Evolutionary conservation across 2,329 filamentous ascomycete genomes (phyloP).

Genomic region (Septoria petroselini): DNA sequence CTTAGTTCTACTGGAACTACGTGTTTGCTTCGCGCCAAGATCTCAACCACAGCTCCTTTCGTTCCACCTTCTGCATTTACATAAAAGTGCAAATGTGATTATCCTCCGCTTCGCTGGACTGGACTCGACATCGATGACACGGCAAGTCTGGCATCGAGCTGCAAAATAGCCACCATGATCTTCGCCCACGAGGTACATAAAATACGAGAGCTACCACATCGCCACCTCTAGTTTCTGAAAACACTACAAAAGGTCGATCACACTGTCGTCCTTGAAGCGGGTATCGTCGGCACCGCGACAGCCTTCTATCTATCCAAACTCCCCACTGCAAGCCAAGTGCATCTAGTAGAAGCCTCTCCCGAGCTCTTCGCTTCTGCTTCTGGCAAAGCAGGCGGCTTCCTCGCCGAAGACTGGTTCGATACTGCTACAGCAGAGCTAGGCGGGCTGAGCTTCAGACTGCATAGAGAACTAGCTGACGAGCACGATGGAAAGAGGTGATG

Average conservation of each 20-base stretch:
- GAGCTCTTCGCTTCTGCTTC: slow-evolving; percentile 70
- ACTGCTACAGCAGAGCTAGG: slow-evolving; percentile 55
- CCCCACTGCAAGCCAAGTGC: slow-evolving; percentile 42
- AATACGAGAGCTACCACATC: background rate
- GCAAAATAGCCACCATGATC: no score
- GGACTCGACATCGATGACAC: no score
- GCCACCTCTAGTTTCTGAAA: background rate
- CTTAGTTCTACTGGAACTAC: no score
- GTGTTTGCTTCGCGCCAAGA: no score
- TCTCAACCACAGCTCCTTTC: no score
- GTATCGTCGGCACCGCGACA: slow-evolving; percentile 67
- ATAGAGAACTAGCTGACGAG: slow-evolving; percentile 60
- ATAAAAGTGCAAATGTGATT: no score
- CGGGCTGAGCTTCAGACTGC: slow-evolving; percentile 66
- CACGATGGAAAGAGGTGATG: slow-evolving; percentile 57
- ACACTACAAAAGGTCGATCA: background rate
- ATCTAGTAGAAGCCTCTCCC: slow-evolving; percentile 57
- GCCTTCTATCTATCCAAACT: slow-evolving; percentile 66
- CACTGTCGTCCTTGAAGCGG: slow-evolving; percentile 66
- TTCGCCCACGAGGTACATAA: background rate
- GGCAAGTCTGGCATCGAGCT: no score
- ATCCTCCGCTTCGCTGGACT: no score
- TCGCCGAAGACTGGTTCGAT: slow-evolving; percentile 63
- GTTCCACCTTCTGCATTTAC: no score
- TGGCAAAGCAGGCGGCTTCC: slow-evolving; percentile 69